Base-by-base conservation (phyloP, 345 rosid species). In the Heritiera fomes region DNA sequence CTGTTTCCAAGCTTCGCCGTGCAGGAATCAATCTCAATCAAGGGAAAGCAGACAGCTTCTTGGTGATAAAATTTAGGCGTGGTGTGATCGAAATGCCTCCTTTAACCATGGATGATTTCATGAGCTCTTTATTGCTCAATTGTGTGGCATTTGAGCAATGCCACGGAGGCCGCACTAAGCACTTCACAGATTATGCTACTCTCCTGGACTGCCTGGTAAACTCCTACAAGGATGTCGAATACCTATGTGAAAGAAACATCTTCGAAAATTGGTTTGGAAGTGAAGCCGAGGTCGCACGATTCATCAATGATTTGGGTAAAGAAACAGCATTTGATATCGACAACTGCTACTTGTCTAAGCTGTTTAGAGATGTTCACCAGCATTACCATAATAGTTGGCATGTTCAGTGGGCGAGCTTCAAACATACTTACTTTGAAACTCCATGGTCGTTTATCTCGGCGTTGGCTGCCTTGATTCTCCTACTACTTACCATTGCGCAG, bases 61-160 rank as follows among this genome's bases (percentile, higher is more conserved):
- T 90, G 45, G 92, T 87, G 81, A 78, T 92, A n/a, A 82, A 55
- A 17, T 88, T 81, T 75, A 63, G 75, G 38, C 56, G 80, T 6
- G 94, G 92, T 0, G 69, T 86, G 18, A 87, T 92, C 5, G 76
- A 88, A 61, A 90, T 92, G 69, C 97, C 90, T 2, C 46, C 79
- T 0, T 62, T 90, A 13, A 84, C 82, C 4, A 55, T 89, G 10
- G 90, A 89, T 46, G 92, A 87, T 72, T 84, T 85, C 28, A 78
- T 78, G 0, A 86, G 76, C 73, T 73, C 87, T 0, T 8, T 88
- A 12, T 75, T 90, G 62, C 86, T 89, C 28, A 92, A 91, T 38
- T 85, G 82, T 30, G 85, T 89, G 5, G 90, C 91, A 0, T 90
- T 78, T 40, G 90, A 92, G 63, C 97, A 89, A 58, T 87, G 93